phyloP scores from a whole-genome alignment of 345 rosid species.

The Xanthoceras sorbifolium region DNA sequence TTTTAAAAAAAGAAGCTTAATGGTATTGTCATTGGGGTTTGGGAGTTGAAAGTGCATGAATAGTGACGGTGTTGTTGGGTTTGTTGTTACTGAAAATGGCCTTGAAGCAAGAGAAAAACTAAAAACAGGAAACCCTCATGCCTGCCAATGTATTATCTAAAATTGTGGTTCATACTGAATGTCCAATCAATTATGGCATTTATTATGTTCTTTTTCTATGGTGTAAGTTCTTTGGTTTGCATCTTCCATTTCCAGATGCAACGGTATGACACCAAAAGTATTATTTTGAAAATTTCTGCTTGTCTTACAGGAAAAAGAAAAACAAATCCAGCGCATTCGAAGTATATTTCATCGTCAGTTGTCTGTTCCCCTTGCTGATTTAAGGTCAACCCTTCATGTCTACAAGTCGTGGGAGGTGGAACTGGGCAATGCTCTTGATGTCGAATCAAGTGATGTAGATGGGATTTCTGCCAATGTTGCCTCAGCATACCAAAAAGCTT shows the following conservation, averaged over 20 bases:
- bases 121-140: neutral
- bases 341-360: constrained; percentile 79
- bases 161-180: neutral
- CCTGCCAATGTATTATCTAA: neutral
- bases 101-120: neutral
- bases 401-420: constrained; percentile 90
- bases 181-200: neutral
- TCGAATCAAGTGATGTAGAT: constrained; percentile 53
- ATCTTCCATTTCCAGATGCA: neutral
- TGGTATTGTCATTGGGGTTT: neutral
- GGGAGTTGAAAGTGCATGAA: neutral
- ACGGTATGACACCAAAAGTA: neutral
- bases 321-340: constrained; percentile 62
- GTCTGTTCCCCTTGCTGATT: constrained; percentile 67
- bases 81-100: too few relatives aligned
- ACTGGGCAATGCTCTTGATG: constrained; percentile 60
- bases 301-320: constrained; percentile 60
- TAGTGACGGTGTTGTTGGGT: neutral
- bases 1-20: neutral
- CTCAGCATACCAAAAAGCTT: constrained; percentile 70
- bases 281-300: constrained; percentile 6
- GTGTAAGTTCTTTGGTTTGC: neutral
- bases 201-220: neutral
- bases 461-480: constrained; percentile 66
- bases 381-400: constrained; percentile 57